phyloP scores from a whole-genome alignment of 2,329 filamentous ascomycete genomes.

The Ceratocystis huliohia region DNA sequence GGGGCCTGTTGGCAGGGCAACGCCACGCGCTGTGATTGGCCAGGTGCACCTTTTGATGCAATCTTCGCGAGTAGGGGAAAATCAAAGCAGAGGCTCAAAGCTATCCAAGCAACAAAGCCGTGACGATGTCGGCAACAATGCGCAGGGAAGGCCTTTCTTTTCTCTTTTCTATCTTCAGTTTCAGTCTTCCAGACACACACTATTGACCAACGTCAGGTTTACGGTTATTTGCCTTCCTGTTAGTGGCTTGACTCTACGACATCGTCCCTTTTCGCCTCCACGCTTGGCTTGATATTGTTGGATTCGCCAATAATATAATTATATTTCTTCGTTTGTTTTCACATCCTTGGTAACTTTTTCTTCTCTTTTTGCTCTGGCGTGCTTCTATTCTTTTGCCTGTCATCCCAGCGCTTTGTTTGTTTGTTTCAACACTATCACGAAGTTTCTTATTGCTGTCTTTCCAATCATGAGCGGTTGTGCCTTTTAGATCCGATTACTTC shows the following conservation, averaged over 20 bases:
- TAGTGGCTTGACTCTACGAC: neutral
- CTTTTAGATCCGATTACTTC: neutral
- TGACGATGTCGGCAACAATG: conserved; percentile 6
- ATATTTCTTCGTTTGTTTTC: neutral
- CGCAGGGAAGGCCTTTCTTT: neutral
- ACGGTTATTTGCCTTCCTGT: neutral
- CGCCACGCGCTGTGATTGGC: conserved; percentile 16
- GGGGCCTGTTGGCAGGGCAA: conserved; percentile 16
- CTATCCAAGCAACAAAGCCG: neutral
- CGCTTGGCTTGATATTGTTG: neutral
- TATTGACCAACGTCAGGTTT: neutral
- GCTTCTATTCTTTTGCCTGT: neutral
- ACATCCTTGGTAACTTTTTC: neutral
- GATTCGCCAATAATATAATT: neutral
- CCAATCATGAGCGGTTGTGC: neutral
- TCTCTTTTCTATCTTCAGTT: neutral
- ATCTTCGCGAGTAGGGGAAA: neutral
- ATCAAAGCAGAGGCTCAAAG: neutral
- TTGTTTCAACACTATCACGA: neutral
- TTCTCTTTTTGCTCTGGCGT: neutral
- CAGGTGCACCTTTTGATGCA: neutral
- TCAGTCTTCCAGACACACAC: neutral
- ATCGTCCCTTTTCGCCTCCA: neutral
- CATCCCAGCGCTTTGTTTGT: neutral
- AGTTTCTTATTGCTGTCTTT: neutral